Evolutionary conservation across 371 early-diverging fungal species (phyloP), one percentile per base, ranked within the genome.

Genomic region (Circinella umbellata): DNA sequence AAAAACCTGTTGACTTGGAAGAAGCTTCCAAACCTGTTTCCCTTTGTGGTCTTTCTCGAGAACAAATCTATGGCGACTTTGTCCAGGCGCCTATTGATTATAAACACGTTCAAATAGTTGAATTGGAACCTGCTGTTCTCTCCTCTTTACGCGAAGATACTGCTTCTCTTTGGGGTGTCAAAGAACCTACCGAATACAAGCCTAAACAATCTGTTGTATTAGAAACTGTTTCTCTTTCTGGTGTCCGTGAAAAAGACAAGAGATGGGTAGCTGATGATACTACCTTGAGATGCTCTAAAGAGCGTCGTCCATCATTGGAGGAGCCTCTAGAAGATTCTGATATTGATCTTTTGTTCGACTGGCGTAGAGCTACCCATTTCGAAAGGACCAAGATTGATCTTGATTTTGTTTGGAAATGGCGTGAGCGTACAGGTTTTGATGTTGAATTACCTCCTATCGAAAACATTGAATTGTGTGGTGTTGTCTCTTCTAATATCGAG

Each of bases 11-110:
- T 39, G 63, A 63, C 46, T 38, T 63, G 10, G 63, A 17, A 4
- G 63, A 47, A 63, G 10, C 14, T 4, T 20, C 47, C 63, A 63
- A 63, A 15, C 63, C 63, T 20, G 63, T 63, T 17, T 46, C 63
- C 13, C 48, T 63, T 14, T 27, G 20, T 46, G 42, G 63, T 47
- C 47, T 47, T 14, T 35, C 13, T 18, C 15, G 51, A 42, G 11
- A 42, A 42, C 42, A 11, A 27, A 27, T 0, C 61, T 61, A 61
- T 61, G 10, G 17, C 38, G 17, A 17, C 14, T 37, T 37, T 17
- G 61, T 61, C 4, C 37, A 61, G 15, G 61, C 36, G 10, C 15
- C 38, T 3, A 1, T 61, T 7, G 38, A 36, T 35, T 38, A 61
- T 35, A 61, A 51, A n/a, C 14, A 14, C 0, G 15, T 51, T 51